Conservation (phyloP, 345 rosid species). For the Gossypium rotundifolium region DNA sequence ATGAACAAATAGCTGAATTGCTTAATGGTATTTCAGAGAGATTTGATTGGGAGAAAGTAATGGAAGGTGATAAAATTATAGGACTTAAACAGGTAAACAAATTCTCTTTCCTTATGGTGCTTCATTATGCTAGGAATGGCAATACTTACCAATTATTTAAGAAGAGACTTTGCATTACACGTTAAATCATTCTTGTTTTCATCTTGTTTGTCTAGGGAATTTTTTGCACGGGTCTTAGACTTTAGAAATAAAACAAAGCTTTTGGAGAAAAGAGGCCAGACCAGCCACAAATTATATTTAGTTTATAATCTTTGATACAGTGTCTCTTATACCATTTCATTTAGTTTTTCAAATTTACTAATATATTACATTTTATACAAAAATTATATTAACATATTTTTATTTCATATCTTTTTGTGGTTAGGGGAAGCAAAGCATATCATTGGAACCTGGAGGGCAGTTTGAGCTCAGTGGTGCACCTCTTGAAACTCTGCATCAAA, state of each 20-base stretch:
- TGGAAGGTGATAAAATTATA: constrained; percentile 83
- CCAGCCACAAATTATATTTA: no score
- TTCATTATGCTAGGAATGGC: not conserved
- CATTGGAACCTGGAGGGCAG: constrained; percentile 98
- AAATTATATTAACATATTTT: no score
- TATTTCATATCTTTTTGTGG: constrained; percentile 3
- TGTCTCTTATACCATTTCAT: no score
- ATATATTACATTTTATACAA: no score
- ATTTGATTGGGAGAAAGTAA: constrained; percentile 94
- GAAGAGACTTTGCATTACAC: not conserved
- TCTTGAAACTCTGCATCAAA: constrained; percentile 97
- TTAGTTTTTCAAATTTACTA: no score
- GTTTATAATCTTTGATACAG: no score
- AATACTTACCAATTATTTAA: not conserved
- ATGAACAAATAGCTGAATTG: constrained; percentile 86
- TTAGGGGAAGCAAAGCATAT: constrained; percentile 97
- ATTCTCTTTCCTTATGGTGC: not conserved
- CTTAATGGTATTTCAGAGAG: constrained; percentile 96
- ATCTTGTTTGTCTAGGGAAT: not conserved
- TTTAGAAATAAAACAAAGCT: no score
- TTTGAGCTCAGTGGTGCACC: constrained; percentile 99
- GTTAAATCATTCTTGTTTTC: not conserved
- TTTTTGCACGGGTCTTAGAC: not conserved
- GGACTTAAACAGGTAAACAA: constrained; percentile 84
- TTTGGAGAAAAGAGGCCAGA: no score